Conservation (phyloP, 176 grass and related monocot genomes). For the Oryza rufipogon region DNA sequence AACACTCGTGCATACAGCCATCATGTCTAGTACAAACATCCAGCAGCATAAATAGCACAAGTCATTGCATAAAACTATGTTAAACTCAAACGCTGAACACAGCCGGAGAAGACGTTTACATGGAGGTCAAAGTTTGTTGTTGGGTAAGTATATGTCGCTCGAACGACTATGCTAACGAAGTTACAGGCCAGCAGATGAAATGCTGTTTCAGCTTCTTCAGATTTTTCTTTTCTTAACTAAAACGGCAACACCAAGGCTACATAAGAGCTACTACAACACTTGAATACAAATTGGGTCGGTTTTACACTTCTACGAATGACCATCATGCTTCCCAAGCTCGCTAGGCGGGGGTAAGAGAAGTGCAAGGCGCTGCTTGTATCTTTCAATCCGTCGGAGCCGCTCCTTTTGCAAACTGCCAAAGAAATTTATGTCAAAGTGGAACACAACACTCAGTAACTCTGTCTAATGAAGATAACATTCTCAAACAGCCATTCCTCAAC, state of each 20-base stretch:
- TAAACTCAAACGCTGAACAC: background rate
- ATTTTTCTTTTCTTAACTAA: background rate
- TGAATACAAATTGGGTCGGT: background rate
- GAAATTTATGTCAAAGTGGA: constrained; percentile 17
- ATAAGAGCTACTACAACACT: background rate
- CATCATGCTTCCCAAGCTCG: constrained; percentile 50
- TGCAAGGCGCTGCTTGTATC: constrained; percentile 79
- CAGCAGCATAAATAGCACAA: background rate
- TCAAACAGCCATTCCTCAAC: background rate
- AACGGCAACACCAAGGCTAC: background rate
- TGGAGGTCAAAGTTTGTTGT: background rate
- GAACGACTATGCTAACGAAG: background rate
- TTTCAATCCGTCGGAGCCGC: constrained; percentile 66
- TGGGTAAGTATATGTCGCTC: background rate
- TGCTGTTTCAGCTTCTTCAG: constrained; percentile 13
- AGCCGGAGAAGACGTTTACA: constrained; percentile 14
- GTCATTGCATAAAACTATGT: background rate
- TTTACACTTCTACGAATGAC: constrained; percentile 32
- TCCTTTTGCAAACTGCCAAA: constrained; percentile 62
- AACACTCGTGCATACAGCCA: background rate
- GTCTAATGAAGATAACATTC: background rate
- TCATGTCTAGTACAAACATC: too few species aligned
- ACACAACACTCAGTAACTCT: background rate
- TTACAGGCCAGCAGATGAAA: constrained; percentile 15
- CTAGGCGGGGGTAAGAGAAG: constrained; percentile 68